Base-by-base conservation (phyloP, 768 basidiomycete genomes). In the Boletellus emodensis region DNA sequence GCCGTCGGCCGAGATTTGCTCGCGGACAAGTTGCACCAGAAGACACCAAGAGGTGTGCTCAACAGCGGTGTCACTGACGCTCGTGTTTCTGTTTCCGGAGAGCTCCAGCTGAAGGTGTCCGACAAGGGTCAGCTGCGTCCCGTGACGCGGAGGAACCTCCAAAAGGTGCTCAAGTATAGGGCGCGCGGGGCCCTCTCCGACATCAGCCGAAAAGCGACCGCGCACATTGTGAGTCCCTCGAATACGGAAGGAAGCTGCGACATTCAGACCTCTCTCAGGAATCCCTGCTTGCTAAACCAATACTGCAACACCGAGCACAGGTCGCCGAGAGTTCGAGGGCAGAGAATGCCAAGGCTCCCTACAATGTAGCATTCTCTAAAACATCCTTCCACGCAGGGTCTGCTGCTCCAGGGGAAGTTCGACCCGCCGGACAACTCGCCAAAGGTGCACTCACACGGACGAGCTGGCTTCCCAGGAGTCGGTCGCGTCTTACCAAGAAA, bases 1-100 rank as follows among this genome's bases (percentile, higher is more conserved):
- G 82, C 90, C 2, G 78, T 94, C 28, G 96, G 93, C 1, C 83
- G 89, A 75, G 94, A 98, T 61, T 59, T 92, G 33, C 61, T 88
- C 51, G 77, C 77, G 41, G 75, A 79, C 54, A 79, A 75, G 53
- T 64, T 90, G 34, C 73, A 70, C 52, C 68, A 58, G 35, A 65
- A 73, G 39, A 67, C 71, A 17, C 75, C 79, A 14, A 65, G 73
- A 38, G 61, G 71, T 30, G 63, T 85, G 32, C 74, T 84, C 38
- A 79, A 81, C 36, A 64, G 69, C 4, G 82, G 84, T 41, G 72
- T 78, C 6, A 51, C 67, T 18, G 73, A 74, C 46, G 69, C 80
- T 4, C 65, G 67, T 28, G 63, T 76, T 3, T 62, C 83, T 35
- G 61, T 90, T 26, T 71, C 74, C 44, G 56, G 69, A 36, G 87